These are phyloP conservation scores for Selaginella tamariscina DNA, from an alignment of 75 land plant species.

Conservation along the genomic window DNA sequence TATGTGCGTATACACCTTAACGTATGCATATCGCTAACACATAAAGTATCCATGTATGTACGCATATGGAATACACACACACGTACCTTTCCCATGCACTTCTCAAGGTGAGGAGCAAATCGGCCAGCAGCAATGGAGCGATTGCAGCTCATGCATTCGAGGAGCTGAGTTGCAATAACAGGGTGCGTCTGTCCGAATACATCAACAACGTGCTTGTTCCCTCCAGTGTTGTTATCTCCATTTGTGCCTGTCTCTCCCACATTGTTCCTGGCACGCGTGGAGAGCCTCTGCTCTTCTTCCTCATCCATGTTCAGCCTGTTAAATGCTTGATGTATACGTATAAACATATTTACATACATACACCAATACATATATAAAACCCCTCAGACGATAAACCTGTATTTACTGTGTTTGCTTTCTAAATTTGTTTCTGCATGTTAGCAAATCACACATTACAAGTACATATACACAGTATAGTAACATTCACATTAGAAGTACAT, in stretches of 20 bases:
- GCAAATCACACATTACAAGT: too few relatives aligned
- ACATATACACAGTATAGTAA: too few relatives aligned
- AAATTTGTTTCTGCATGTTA: too few relatives aligned
- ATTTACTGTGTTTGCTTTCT: too few relatives aligned
- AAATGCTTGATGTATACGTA: too few relatives aligned
- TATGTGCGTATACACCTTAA: too few relatives aligned
- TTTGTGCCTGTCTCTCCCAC: slow-evolving; percentile 38
- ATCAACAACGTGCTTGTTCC: slow-evolving; percentile 55
- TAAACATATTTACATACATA: too few relatives aligned
- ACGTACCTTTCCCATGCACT: slow-evolving; percentile 93
- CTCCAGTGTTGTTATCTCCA: slow-evolving; percentile 36
- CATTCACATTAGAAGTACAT: too few relatives aligned
- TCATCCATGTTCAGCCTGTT: slow-evolving; percentile 61
- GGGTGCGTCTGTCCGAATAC: slow-evolving; percentile 92
- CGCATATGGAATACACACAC: neutral
- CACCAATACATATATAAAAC: too few relatives aligned
- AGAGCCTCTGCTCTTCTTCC: slow-evolving; percentile 56
- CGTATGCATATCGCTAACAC: neutral
- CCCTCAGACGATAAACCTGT: too few relatives aligned
- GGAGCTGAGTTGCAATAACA: slow-evolving; percentile 54
- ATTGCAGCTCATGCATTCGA: slow-evolving; percentile 90
- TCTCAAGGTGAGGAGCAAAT: slow-evolving; percentile 95
- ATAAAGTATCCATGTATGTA: neutral
- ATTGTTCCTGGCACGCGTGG: slow-evolving; percentile 49
- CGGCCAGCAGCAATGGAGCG: slow-evolving; percentile 70